Conservation (phyloP, 805 yeast species). For the Hanseniaspora clermontiae region DNA sequence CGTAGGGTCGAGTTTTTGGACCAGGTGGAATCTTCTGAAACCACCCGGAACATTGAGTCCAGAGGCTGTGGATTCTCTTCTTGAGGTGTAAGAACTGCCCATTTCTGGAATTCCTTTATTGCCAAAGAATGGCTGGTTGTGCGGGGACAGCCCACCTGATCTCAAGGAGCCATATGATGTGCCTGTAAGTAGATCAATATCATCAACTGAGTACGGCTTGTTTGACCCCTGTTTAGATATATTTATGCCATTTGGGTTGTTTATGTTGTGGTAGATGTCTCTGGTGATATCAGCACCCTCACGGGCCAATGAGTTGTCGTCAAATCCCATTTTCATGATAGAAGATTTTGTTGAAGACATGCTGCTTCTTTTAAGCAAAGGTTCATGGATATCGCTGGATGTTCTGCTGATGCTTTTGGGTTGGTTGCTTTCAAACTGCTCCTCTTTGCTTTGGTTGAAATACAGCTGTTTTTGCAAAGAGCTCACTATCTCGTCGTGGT, state of each 20-base stretch:
- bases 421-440: slow-evolving; percentile 6
- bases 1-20: slow-evolving; percentile 28
- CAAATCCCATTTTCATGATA: slow-evolving; percentile 7
- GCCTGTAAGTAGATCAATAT: slow-evolving; percentile 16
- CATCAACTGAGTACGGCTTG: slow-evolving; percentile 21
- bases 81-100: slow-evolving; percentile 18
- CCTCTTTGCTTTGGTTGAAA: slow-evolving; percentile 16
- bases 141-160: slow-evolving; percentile 1
- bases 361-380: neutral
- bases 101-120: slow-evolving; percentile 1
- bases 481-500: slow-evolving; percentile 24
- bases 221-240: slow-evolving; percentile 12
- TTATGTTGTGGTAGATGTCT: slow-evolving; percentile 26
- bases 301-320: slow-evolving; percentile 17
- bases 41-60: slow-evolving; percentile 72
- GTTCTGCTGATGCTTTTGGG: slow-evolving; percentile 12
- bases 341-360: slow-evolving; percentile 2
- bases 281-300: slow-evolving; percentile 31
- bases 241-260: slow-evolving; percentile 4
- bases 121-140: neutral
- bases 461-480: slow-evolving; percentile 24
- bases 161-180: slow-evolving; percentile 3
- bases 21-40: slow-evolving; percentile 57
- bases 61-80: slow-evolving; percentile 55
- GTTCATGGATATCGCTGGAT: slow-evolving; percentile 12